A percentile compares a stretch with the other conserved stretches of the same genome.
These are phyloP conservation scores for Nigrograna mackinnonii DNA, from an alignment of 2,329 filamentous ascomycete genomes.

Conservation along the genomic window DNA sequence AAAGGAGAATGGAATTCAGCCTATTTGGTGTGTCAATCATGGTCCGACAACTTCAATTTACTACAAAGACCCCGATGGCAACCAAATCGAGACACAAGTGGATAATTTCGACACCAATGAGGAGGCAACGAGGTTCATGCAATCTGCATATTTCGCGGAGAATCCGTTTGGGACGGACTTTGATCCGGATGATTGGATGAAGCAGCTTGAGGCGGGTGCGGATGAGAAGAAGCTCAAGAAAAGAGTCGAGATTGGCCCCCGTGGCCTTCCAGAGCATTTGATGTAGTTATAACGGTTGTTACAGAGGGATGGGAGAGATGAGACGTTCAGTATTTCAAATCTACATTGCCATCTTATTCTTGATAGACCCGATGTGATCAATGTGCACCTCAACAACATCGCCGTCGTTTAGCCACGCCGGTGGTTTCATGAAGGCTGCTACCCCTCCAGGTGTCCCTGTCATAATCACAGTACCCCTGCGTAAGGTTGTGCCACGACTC, in stretches of 20 bases:
- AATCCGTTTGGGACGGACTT: slow-evolving; percentile 52
- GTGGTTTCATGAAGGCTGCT: slow-evolving; percentile 44
- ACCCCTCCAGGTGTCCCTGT: slow-evolving; percentile 50
- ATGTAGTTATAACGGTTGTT: too few relatives aligned
- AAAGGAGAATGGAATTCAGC: slow-evolving; percentile 42
- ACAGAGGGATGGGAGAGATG: neutral
- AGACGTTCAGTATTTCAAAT: slow-evolving; percentile 6
- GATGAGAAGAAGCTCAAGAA: slow-evolving; percentile 17
- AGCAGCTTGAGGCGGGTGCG: slow-evolving; percentile 25
- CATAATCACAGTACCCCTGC: slow-evolving; percentile 49
- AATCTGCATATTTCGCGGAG: slow-evolving; percentile 32
- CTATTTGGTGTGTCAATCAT: slow-evolving; percentile 52
- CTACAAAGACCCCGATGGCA: slow-evolving; percentile 55
- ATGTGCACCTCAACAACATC: slow-evolving; percentile 46
- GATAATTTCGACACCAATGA: slow-evolving; percentile 28
- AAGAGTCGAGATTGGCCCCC: slow-evolving; percentile 10
- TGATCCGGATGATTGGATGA: slow-evolving; percentile 48
- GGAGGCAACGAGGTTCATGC: slow-evolving; percentile 48
- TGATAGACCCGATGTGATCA: slow-evolving; percentile 39
- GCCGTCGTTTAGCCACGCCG: slow-evolving; percentile 39
- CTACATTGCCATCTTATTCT: slow-evolving; percentile 44
- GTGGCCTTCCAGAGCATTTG: neutral
- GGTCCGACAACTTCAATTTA: slow-evolving; percentile 53
- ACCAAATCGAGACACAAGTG: slow-evolving; percentile 52
- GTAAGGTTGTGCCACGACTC: slow-evolving; percentile 42